Base-by-base conservation (phyloP, 352 stramenopile species). In the Phytophthora tentaculata region DNA sequence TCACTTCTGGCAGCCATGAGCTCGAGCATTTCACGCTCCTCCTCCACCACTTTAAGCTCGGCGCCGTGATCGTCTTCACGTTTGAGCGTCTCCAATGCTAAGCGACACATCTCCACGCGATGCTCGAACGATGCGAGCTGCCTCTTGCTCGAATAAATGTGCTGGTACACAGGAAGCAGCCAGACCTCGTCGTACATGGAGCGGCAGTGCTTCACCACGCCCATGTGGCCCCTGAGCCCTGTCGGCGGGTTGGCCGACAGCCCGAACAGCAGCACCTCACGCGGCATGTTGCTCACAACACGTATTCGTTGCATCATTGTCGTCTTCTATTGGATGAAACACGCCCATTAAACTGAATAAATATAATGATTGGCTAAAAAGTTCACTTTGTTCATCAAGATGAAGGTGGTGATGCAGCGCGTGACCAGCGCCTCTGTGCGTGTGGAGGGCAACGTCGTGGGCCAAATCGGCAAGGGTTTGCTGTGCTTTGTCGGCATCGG, bases 81-180 rank as follows among this genome's bases (percentile, higher is more conserved):
- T 32, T 56, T 51, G 6, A 94, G 67, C 28, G 73, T 63, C 16
- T 78, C 56, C 48, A 92, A 60, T 1, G 72, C 86, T 23, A 96
- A 71, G 20, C 75, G 67, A 76, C 83, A 88, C 86, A 97, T 92
- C 16, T 62, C 55, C 23, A 96, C 55, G 58, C 90, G 86, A 57
- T 96, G 72, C 5, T 81, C 58, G 70, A 96, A 97, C 3, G 80
- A 67, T 35, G 83, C 88, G 47, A 97, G 81, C 45, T 84, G 53
- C 35, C 78, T 76, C 76, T 97, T 97, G 56, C 59, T 84, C 22
- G 76, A 81, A 71, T 92, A 96, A 57, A 96, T 96, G 73, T 97
- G 90, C 61, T 91, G 84, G 67, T 92, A 97, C 56, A 97, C 90
- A 10, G 90, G 90, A 53, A 97, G 52, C n/a, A 97, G 57, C 90